A percentile compares a stretch with the other conserved stretches of the same genome.
These are phyloP conservation scores for Sclerotinia spermophila DNA, from an alignment of 2,329 filamentous ascomycete species.

Conservation along the genomic window DNA sequence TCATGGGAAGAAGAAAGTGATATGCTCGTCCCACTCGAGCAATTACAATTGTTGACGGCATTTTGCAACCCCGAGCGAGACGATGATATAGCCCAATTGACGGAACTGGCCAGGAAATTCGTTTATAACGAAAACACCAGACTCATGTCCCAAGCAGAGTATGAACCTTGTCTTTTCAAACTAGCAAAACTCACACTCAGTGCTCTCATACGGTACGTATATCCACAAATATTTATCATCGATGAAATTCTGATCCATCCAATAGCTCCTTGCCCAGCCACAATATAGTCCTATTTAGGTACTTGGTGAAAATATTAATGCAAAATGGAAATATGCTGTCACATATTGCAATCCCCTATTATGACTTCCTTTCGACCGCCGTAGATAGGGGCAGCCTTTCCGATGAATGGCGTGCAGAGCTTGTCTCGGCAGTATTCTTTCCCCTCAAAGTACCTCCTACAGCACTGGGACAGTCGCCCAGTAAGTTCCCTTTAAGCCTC, in stretches of 20 bases:
- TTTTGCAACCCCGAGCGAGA: conserved; percentile 45
- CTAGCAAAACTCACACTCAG: conserved; percentile 30
- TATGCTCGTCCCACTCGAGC: conserved; percentile 36
- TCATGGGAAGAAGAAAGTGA: not conserved
- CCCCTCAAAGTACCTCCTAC: not conserved
- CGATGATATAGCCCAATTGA: conserved; percentile 50
- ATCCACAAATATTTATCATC: not conserved
- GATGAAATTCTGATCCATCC: not conserved
- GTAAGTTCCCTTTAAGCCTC: not conserved
- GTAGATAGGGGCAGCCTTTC: conserved; percentile 12
- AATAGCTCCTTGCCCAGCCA: conserved; percentile 13
- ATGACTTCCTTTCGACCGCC: conserved; percentile 32
- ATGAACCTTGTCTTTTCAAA: conserved; percentile 27
- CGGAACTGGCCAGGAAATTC: conserved; percentile 39
- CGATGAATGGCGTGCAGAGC: conserved; percentile 5
- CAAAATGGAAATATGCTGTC: conserved; percentile 26
- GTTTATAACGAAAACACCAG: conserved; percentile 36
- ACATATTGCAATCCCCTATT: conserved; percentile 33
- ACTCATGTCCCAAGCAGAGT: conserved; percentile 34
- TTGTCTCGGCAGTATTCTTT: conserved; percentile 3
- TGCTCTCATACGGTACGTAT: conserved; percentile 32
- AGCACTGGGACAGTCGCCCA: not conserved
- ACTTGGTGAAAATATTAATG: conserved; percentile 30
- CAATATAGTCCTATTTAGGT: conserved; percentile 24
- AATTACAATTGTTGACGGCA: conserved; percentile 48